These are phyloP conservation scores for Mortierella sp. DNA, from an alignment of 371 early-diverging fungal genomes.

Conservation along the genomic window DNA sequence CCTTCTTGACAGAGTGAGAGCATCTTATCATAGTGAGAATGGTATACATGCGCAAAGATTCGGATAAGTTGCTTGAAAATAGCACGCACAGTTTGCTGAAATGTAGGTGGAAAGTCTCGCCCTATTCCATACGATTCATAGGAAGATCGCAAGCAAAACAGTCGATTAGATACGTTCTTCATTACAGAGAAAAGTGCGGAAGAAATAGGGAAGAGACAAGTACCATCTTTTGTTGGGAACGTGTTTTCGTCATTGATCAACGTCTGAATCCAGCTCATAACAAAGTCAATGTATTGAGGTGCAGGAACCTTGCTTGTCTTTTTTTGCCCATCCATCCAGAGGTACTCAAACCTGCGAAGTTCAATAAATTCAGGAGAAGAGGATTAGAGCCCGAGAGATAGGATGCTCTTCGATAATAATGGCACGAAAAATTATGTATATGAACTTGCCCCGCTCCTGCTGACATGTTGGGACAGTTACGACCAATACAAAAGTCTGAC, in stretches of 20 bases:
- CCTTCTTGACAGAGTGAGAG: constrained; percentile 85
- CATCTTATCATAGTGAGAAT: constrained; percentile 91
- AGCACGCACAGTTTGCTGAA: constrained; percentile 72
- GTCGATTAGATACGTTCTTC: background rate
- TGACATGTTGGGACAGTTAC: constrained; percentile 88
- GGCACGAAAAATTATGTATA: background rate
- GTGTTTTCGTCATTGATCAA: constrained; percentile 85
- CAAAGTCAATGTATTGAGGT: constrained; percentile 95
- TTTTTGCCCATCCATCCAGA: constrained; percentile 91
- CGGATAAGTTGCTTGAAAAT: constrained; percentile 91
- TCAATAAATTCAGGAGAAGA: background rate
- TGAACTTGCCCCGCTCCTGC: constrained; percentile 82
- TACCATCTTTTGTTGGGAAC: constrained; percentile 55
- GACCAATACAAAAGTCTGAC: constrained; percentile 89
- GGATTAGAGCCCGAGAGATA: background rate
- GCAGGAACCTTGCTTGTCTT: constrained; percentile 89
- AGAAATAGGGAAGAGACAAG: background rate
- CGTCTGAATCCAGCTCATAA: constrained; percentile 91
- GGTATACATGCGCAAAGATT: constrained; percentile 94
- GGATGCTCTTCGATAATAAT: too few relatives aligned
- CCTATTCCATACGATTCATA: constrained; percentile 46
- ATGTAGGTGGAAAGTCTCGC: constrained; percentile 86
- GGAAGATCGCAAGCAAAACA: constrained; percentile 84
- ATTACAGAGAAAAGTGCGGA: background rate
- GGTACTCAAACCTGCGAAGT: constrained; percentile 79